Evolutionary conservation across 805 yeast species (phyloP).

Genomic region (Zygosaccharomyces pseudorouxii): DNA sequence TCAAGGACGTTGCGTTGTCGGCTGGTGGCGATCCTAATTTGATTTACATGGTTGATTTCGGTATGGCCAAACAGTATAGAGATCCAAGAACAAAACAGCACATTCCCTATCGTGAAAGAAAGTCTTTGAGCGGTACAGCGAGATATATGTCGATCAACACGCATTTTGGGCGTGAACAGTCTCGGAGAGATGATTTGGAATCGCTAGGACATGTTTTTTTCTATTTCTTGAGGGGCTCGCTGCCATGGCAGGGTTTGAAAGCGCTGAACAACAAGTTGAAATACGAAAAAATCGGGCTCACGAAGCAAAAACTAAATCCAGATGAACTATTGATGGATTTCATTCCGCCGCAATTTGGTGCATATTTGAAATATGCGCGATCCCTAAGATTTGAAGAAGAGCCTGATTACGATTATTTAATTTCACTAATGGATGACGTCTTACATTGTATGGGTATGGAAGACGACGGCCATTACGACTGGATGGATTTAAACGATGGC

Average conservation of each 20-base stretch:
- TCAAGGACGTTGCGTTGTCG: constrained; percentile 45
- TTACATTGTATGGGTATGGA: constrained; percentile 53
- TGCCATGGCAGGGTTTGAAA: constrained; percentile 89
- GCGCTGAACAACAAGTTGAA: constrained; percentile 82
- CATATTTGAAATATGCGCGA: constrained; percentile 65
- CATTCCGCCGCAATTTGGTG: constrained; percentile 69
- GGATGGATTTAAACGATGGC: constrained; percentile 77
- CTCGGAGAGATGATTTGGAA: constrained; percentile 78
- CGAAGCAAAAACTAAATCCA: constrained; percentile 66
- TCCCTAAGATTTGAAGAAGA: constrained; percentile 70
- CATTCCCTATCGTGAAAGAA: constrained; percentile 76
- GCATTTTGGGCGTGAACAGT: constrained; percentile 81
- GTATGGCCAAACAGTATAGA: constrained; percentile 82
- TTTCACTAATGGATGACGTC: constrained; percentile 55
- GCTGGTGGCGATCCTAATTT: constrained; percentile 57
- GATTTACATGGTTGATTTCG: constrained; percentile 74
- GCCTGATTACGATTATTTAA: constrained; percentile 68
- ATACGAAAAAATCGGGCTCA: constrained; percentile 79
- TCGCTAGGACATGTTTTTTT: constrained; percentile 78
- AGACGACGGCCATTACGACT: constrained; percentile 69
- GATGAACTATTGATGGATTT: constrained; percentile 54
- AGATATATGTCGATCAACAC: constrained; percentile 85
- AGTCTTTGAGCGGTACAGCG: constrained; percentile 79
- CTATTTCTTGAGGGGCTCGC: constrained; percentile 70
- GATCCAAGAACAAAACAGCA: constrained; percentile 77